Evolutionary conservation across 2,329 filamentous ascomycete species (phyloP).

Genomic region (Aureobasidium melanogenum): DNA sequence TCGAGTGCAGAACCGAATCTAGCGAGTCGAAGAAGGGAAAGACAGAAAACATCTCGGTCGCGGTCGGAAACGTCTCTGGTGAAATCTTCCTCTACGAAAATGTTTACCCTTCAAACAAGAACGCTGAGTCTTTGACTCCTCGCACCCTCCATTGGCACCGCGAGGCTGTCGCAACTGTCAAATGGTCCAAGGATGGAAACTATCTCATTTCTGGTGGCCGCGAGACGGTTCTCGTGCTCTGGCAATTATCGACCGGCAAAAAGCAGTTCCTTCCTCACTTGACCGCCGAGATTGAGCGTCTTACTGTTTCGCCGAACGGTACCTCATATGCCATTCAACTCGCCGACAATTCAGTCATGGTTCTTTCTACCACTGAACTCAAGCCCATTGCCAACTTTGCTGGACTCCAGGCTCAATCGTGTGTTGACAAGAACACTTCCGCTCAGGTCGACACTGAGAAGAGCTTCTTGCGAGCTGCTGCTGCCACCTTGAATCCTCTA

Average conservation of each 20-base stretch:
- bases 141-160: slow-evolving; percentile 87
- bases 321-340: slow-evolving; percentile 76
- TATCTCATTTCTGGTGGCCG: slow-evolving; percentile 90
- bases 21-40: slow-evolving; percentile 26
- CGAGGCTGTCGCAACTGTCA: slow-evolving; percentile 69
- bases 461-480: slow-evolving; percentile 14
- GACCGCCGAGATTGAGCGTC: slow-evolving; percentile 71
- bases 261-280: slow-evolving; percentile 85
- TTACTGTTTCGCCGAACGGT: slow-evolving; percentile 71
- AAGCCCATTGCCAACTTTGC: slow-evolving; percentile 75
- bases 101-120: slow-evolving; percentile 19
- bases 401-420: slow-evolving; percentile 56
- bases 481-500: slow-evolving; percentile 33
- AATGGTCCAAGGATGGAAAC: slow-evolving; percentile 93
- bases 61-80: slow-evolving; percentile 67
- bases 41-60: slow-evolving; percentile 56
- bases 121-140: slow-evolving; percentile 30
- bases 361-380: slow-evolving; percentile 83
- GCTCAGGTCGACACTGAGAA: slow-evolving; percentile 29
- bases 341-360: slow-evolving; percentile 85
- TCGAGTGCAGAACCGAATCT: slow-evolving; percentile 48
- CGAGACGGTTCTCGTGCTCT: slow-evolving; percentile 82
- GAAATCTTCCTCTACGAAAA: slow-evolving; percentile 68
- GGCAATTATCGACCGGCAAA: slow-evolving; percentile 83
- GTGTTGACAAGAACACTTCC: slow-evolving; percentile 12